These are phyloP conservation scores for Cordyceps tenuipes DNA, from an alignment of 2,329 filamentous ascomycete species.

Conservation along the genomic window DNA sequence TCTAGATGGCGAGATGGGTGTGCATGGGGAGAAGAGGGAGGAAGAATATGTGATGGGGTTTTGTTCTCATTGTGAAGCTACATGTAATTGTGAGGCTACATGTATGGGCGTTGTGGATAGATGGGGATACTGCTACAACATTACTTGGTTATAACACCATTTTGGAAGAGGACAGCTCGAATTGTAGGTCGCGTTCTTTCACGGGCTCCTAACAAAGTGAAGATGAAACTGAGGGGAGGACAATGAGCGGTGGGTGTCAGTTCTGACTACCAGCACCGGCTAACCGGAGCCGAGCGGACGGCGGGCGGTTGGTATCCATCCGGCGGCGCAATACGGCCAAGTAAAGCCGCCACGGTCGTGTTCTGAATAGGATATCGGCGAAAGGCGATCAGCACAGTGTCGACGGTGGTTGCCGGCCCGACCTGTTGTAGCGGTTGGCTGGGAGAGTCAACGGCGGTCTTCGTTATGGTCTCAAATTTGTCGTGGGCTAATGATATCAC, in stretches of 20 bases:
- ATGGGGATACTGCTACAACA: background rate
- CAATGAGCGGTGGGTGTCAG: background rate
- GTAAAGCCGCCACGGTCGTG: background rate
- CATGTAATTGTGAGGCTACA: background rate
- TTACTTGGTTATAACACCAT: conserved; percentile 2
- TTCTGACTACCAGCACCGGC: background rate
- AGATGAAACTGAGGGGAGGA: background rate
- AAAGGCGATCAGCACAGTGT: conserved; percentile 28
- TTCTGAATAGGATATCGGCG: background rate
- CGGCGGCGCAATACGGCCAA: background rate
- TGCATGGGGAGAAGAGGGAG: background rate
- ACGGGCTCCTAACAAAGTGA: background rate
- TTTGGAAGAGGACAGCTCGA: background rate
- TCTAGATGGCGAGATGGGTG: background rate
- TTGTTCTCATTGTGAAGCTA: too few species aligned
- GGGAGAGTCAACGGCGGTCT: background rate
- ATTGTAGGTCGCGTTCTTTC: background rate
- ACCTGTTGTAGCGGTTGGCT: background rate
- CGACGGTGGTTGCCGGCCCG: conserved; percentile 11
- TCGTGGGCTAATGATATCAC: background rate
- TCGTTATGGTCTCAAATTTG: background rate
- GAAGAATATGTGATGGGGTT: background rate
- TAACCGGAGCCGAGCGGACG: background rate
- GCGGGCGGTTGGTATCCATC: background rate
- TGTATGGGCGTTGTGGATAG: background rate